phyloP scores from a whole-genome alignment of 495 filamentous ascomycete species.

The Penicillium soppii region DNA sequence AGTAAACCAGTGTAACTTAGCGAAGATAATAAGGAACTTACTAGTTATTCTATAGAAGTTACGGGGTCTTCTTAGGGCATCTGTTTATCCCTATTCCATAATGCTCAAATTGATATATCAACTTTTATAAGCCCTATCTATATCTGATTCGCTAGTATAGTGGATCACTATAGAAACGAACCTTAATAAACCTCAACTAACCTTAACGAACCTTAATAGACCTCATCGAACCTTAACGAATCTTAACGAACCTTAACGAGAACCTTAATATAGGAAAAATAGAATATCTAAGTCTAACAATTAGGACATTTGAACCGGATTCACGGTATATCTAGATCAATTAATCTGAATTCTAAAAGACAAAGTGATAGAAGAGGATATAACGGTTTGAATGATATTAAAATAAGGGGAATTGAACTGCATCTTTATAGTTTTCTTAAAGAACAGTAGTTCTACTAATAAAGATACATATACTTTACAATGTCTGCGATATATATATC shows the following conservation, averaged over 20 bases:
- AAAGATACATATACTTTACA: background rate
- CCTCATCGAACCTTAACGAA: background rate
- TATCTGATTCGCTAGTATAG: background rate
- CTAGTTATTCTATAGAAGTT: background rate
- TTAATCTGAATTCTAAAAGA: background rate
- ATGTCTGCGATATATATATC: background rate
- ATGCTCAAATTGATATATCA: background rate
- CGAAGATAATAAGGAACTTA: background rate
- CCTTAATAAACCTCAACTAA: no score
- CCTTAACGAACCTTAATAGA: background rate
- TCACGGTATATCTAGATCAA: background rate
- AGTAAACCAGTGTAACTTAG: background rate
- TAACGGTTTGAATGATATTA: background rate
- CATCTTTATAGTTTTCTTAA: background rate
- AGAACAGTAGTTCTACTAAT: background rate
- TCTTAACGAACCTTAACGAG: background rate
- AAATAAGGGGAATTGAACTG: background rate
- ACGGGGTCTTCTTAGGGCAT: background rate
- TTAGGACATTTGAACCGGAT: background rate
- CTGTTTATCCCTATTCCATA: background rate
- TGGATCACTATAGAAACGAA: background rate
- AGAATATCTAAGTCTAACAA: background rate
- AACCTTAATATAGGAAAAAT: background rate
- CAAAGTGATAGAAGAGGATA: background rate
- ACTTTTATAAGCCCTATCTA: background rate